These are phyloP conservation scores for Xylaria acuta DNA, from an alignment of 495 filamentous ascomycete species.

Conservation along the genomic window DNA sequence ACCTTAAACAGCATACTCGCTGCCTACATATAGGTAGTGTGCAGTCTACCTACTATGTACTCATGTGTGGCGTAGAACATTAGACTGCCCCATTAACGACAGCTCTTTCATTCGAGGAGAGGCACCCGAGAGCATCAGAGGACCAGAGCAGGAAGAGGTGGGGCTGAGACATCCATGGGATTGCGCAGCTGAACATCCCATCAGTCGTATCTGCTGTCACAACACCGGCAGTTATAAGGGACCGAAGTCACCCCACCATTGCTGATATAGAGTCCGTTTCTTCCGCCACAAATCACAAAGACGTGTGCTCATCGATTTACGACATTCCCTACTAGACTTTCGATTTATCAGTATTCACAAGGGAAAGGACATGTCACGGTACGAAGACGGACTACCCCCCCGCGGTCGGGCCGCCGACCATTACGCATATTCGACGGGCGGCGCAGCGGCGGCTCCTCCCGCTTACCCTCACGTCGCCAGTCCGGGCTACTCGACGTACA, in stretches of 20 bases:
- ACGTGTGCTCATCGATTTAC: neutral
- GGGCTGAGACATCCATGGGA: slow-evolving; percentile 16
- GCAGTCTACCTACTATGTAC: neutral
- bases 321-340: neutral
- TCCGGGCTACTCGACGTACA: slow-evolving; percentile 20
- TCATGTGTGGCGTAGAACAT: slow-evolving; percentile 3
- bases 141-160: neutral
- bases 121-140: neutral
- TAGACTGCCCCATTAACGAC: neutral
- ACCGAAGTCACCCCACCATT: slow-evolving; percentile 20
- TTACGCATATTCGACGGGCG: slow-evolving; percentile 29
- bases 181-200: slow-evolving; percentile 23
- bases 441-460: slow-evolving; percentile 11
- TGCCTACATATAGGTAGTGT: too few relatives aligned
- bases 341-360: slow-evolving; percentile 2
- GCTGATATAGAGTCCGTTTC: neutral
- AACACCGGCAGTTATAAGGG: slow-evolving; percentile 22
- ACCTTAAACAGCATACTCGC: neutral
- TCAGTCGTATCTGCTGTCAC: slow-evolving; percentile 20
- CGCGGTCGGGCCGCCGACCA: slow-evolving; percentile 21
- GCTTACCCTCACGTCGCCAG: slow-evolving; percentile 29
- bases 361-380: slow-evolving; percentile 36
- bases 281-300: neutral
- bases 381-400: slow-evolving; percentile 34
- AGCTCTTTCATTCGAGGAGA: neutral